Evolutionary conservation across 495 filamentous ascomycete genomes (phyloP), one percentile per base, ranked within the genome.

Genomic region (Cryomyces antarcticus): DNA sequence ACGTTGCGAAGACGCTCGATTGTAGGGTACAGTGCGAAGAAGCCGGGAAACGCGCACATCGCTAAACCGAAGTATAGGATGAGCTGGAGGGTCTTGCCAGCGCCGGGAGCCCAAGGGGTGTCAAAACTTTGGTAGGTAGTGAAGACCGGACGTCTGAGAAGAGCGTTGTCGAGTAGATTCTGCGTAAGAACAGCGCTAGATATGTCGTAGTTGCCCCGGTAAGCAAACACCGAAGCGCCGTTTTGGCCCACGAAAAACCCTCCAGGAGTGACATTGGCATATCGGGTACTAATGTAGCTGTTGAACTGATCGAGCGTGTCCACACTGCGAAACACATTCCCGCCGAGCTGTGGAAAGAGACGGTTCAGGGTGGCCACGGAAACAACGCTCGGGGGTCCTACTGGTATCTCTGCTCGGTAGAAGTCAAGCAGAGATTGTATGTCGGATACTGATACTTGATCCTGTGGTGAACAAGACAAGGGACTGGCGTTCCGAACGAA

Each of bases 1-100:
- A 94, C 79, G 42, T 83, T 77, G 6, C 76, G 60, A 7, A 82
- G 63, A 7, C 85, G 68, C 56, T 93, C 85, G 4, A 79, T 55
- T 3, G 82, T 89, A 27, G 82, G 81, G 59, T 93, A 93, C 12
- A 93, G 67, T 1, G 78, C 74, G 51, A 89, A 92, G 62, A 93
- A 83, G 28, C 74, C 82, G 5, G 85, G 85, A 54, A 75, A 89
- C 0, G 73, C 75, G 12, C 70, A 65, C 64, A 87, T 73, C 11
- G 73, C 80, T 2, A 93, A 65, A 28, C 79, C 74, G 50, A 85
- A 74, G 56, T 93, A 93, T 7, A 78, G 66, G 28, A 87, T 62
- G 11, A 92, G 64, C 57, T 89, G 80, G 24, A 93, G 62, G n/a
- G 75, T 75, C 36, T 83, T 65, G 6, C 79, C 82, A 1, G 70